These are phyloP conservation scores for Stevia rebaudiana DNA, from an alignment of 140 eudicot genomes.

Conservation along the genomic window DNA sequence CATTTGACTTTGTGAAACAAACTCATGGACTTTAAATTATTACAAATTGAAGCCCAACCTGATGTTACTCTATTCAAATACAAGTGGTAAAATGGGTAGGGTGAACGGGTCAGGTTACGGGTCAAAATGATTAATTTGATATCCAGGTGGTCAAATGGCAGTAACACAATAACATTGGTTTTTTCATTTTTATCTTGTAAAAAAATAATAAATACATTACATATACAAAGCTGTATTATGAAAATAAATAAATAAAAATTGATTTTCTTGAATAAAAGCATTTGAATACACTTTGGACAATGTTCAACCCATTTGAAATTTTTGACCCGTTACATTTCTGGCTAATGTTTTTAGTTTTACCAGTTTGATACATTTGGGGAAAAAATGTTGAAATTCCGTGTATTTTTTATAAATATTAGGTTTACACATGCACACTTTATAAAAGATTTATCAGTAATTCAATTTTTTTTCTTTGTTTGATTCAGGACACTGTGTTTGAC, in stretches of 20 bases:
- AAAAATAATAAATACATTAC: background rate
- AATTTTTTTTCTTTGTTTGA: background rate
- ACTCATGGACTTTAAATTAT: background rate
- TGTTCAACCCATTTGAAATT: background rate
- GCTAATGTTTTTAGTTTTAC: background rate
- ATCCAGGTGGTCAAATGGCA: background rate
- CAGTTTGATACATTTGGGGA: background rate
- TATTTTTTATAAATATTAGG: background rate
- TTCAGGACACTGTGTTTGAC: constrained; percentile 43
- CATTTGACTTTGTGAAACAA: background rate
- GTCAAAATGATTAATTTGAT: background rate
- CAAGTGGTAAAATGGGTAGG: background rate
- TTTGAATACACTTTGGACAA: background rate
- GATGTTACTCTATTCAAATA: background rate
- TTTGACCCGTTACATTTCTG: background rate
- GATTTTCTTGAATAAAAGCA: background rate
- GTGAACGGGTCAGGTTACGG: background rate
- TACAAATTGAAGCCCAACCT: background rate
- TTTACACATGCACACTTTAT: background rate
- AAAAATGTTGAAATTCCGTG: background rate
- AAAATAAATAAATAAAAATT: background rate
- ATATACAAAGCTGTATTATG: background rate
- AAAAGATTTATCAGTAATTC: background rate
- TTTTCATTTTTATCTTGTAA: background rate
- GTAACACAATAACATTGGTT: background rate